phyloP scores from a whole-genome alignment of 345 rosid species.

The Excoecaria cochinchinensis region DNA sequence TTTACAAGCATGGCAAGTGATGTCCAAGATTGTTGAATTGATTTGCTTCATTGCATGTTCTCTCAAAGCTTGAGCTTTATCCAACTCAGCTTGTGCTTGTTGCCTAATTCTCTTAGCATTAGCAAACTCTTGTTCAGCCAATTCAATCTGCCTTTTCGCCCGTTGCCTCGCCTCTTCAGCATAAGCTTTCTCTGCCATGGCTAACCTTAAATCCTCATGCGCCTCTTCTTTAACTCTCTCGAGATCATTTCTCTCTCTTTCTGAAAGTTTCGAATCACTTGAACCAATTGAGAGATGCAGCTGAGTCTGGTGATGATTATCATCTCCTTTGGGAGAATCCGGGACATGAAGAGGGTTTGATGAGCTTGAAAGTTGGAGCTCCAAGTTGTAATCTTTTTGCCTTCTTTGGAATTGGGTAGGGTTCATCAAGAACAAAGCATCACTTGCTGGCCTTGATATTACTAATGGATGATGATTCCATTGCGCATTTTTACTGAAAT shows the following conservation, averaged over 20 bases:
- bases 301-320: constrained; percentile 41
- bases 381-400: constrained; percentile 46
- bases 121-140: constrained; percentile 75
- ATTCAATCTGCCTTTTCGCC: constrained; percentile 66
- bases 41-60: constrained; percentile 66
- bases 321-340: constrained; percentile 36
- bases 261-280: constrained; percentile 30
- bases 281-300: constrained; percentile 68
- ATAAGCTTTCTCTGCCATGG: constrained; percentile 54
- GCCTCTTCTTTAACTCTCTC: constrained; percentile 40
- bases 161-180: constrained; percentile 65
- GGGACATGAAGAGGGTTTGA: constrained; percentile 25
- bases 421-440: constrained; percentile 31
- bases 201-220: constrained; percentile 45
- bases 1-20: constrained; percentile 79
- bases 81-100: constrained; percentile 75
- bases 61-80: constrained; percentile 58
- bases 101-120: constrained; percentile 76
- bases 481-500: constrained; percentile 49
- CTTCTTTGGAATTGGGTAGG: constrained; percentile 1
- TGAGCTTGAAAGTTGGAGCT: constrained; percentile 58
- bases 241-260: constrained; percentile 21
- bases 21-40: constrained; percentile 56
- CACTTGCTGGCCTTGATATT: constrained; percentile 32
- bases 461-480: constrained; percentile 18